Evolutionary conservation across 176 grass and related monocot genomes (phyloP).

Genomic region (Bonia amplexicaulis): DNA sequence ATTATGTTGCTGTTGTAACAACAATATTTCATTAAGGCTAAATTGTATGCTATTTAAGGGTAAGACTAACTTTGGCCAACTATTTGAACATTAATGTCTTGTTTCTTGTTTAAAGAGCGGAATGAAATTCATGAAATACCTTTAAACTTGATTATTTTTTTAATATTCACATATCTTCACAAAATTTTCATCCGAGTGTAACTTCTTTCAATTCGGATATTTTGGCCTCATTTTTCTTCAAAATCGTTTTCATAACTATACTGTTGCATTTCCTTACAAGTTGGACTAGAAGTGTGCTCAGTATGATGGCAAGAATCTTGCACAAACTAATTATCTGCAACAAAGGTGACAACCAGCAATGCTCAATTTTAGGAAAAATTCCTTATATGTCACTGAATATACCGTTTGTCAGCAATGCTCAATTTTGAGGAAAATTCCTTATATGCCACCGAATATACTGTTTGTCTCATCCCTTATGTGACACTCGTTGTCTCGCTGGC

Average conservation of each 20-base stretch:
- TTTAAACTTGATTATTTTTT: background rate
- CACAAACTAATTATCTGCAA: background rate
- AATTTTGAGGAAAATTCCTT: too few species aligned
- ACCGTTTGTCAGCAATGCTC: background rate
- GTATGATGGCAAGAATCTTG: background rate
- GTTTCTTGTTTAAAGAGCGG: background rate
- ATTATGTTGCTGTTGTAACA: background rate
- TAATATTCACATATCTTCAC: background rate
- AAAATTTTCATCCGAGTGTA: background rate
- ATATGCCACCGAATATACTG: too few species aligned
- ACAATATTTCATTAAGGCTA: background rate
- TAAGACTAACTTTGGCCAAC: background rate
- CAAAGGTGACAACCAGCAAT: background rate
- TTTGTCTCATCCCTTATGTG: too few species aligned
- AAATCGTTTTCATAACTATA: background rate
- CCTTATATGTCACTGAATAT: too few species aligned
- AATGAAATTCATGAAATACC: background rate
- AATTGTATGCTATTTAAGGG: background rate
- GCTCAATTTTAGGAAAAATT: too few species aligned
- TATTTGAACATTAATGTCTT: background rate
- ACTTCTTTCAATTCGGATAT: background rate
- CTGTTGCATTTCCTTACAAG: background rate
- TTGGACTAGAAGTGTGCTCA: background rate
- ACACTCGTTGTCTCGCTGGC: too few species aligned
- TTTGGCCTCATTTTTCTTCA: too few species aligned